Percentiles rank a stretch among this genome's conserved stretches.
These are phyloP conservation scores for Trebouxia sp. DNA, from an alignment of 139 green algal genomes.

Conservation along the genomic window DNA sequence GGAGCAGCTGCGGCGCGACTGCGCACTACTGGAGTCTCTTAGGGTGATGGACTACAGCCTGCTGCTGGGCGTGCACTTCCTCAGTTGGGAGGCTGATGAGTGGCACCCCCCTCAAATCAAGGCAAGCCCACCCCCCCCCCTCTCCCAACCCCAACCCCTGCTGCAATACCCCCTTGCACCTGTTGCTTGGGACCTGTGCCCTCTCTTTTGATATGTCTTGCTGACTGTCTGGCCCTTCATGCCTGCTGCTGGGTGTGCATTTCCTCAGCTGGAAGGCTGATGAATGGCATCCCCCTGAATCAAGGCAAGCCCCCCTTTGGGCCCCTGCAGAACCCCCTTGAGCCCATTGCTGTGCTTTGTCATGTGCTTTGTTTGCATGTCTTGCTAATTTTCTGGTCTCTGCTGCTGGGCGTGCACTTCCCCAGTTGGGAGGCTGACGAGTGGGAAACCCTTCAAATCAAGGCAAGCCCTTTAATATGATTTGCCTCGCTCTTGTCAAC, in stretches of 20 bases:
- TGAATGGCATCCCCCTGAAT: slow-evolving; percentile 39
- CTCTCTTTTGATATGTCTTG: too few relatives aligned
- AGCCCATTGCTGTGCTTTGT: too few relatives aligned
- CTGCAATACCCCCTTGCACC: neutral
- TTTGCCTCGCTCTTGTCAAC: too few relatives aligned
- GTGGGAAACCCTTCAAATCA: too few relatives aligned
- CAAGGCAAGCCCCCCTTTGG: slow-evolving; percentile 17
- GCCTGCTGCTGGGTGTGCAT: slow-evolving; percentile 73
- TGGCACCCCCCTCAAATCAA: slow-evolving; percentile 42
- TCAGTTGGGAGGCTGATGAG: slow-evolving; percentile 41
- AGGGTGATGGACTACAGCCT: slow-evolving; percentile 84
- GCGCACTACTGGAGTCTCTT: slow-evolving; percentile 57
- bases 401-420: slow-evolving; percentile 75
- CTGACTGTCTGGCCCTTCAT: too few relatives aligned
- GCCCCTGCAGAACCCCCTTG: neutral
- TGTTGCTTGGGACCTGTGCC: too few relatives aligned
- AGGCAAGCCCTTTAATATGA: too few relatives aligned
- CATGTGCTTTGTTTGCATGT: too few relatives aligned
- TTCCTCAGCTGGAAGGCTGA: slow-evolving; percentile 48
- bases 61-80: slow-evolving; percentile 71
- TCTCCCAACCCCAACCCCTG: neutral
- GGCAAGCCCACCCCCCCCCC: neutral
- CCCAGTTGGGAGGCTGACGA: slow-evolving; percentile 42
- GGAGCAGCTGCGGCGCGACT: slow-evolving; percentile 62
- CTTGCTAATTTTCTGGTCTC: too few relatives aligned